These are phyloP conservation scores for Karstenula rhodostoma DNA, from an alignment of 2,329 filamentous ascomycete species.

Conservation along the genomic window DNA sequence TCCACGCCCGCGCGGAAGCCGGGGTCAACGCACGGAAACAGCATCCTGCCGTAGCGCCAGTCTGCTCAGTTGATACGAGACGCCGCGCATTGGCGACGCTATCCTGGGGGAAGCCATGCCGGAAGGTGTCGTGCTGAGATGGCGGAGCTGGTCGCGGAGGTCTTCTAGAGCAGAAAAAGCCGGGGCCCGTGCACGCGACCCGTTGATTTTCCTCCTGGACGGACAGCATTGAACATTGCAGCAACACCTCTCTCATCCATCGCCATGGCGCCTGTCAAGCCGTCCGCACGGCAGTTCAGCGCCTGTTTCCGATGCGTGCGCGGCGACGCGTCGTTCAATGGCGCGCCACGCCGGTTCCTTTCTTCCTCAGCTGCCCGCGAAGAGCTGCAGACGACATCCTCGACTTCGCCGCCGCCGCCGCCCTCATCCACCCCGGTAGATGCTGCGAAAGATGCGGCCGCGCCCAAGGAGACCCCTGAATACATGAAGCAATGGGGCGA, in stretches of 20 bases:
- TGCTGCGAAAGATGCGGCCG: conserved; percentile 20
- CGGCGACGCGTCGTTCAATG: conserved; percentile 38
- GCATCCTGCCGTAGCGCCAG: conserved; percentile 41
- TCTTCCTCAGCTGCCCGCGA: conserved; percentile 56
- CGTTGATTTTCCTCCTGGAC: conserved; percentile 32
- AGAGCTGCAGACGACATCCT: conserved; percentile 51
- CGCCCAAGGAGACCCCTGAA: conserved; percentile 31
- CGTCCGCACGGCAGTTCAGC: conserved; percentile 44
- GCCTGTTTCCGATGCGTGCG: conserved; percentile 47
- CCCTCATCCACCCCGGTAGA: conserved; percentile 23
- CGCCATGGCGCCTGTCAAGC: conserved; percentile 46
- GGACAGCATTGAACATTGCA: conserved; percentile 19
- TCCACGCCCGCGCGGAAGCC: conserved; percentile 43
- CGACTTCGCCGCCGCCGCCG: conserved; percentile 30
- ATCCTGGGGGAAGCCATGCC: conserved; percentile 53
- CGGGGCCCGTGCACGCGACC: conserved; percentile 19
- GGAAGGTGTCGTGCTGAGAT: conserved; percentile 32
- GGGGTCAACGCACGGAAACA: conserved; percentile 56
- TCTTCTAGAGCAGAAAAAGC: conserved; percentile 25
- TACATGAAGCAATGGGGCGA: conserved; percentile 47
- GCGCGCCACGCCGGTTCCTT: conserved; percentile 53
- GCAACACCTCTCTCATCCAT: conserved; percentile 20
- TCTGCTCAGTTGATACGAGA: conserved; percentile 40
- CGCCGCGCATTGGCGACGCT: conserved; percentile 47
- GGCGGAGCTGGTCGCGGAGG: conserved; percentile 42